Base-by-base conservation (phyloP, 176 grass and related monocot genomes). In the Aegilops bicornis region DNA sequence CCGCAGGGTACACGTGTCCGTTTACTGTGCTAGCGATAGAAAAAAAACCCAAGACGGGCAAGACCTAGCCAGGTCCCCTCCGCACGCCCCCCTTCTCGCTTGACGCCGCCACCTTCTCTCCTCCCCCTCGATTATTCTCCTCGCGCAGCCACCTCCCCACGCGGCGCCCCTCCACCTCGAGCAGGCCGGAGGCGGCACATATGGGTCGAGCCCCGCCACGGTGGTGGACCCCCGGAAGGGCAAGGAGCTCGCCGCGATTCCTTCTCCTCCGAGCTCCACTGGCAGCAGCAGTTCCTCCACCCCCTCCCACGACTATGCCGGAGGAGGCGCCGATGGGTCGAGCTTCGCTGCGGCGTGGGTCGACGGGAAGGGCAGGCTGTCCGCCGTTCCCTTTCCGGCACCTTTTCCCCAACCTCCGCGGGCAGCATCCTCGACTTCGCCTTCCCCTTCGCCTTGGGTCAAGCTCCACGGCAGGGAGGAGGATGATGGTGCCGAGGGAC, bases 311-410 rank as follows among this genome's bases (percentile, higher is more conserved):
- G 30, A 31, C 36, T 37, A 37, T 7, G 36, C 30, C 80, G 45
- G 8, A 70, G 30, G 20, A 30, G 65, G 47, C 66, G 16, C 29
- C 20, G 45, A 37, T 20, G 65, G 45, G 2, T 69, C 65, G 65
- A 82, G 42, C 45, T 69, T 43, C 65, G 20, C 30, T 2, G 45
- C 80, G 13, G 30, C 80, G 13, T 19, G 3, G 45, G 30, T 56
- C 80, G 80, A 82, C 29, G 29, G 20, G 20, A 82, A 82, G 80
- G 77, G 35, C 43, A 36, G 35, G 42, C 50, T 14, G 45, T 12
- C 3, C 64, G 29, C 1, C 65, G 1, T 12, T 50, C 27, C 39
- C 67, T 27, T 25, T 12, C 68, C 8, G 68, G 32, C 68, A n/a
- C 8, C 15, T 47, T 37, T 39, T 1, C 43, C 45, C 39, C 79